Evolutionary conservation across 371 early-diverging fungal genomes (phyloP), one percentile per base, ranked within the genome.

Genomic region (Lichtheimia ornata): DNA sequence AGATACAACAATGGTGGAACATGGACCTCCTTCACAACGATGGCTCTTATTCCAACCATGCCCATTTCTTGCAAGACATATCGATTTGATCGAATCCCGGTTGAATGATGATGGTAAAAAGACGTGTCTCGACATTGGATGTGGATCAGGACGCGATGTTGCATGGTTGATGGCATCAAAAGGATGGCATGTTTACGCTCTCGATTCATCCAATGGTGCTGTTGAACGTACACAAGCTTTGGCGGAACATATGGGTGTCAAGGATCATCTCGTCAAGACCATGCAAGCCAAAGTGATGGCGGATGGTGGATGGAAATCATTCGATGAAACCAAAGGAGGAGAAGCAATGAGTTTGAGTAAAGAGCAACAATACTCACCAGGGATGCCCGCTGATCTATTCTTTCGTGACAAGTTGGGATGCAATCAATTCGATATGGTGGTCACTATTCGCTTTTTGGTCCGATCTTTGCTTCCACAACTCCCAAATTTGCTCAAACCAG

Each of bases 111-210:
- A 9, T 35, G 13, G 13, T n/a, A 58, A 49, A 43, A 2, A 17
- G 42, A 43, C 17, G 22, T 77, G 76, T 49, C 61, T 78, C 4
- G 82, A 82, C 57, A 53, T 82, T 45, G 82, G 79, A 0, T 82
- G 79, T 56, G 82, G 82, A 35, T 72, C 76, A 13, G 82, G 82
- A 12, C 64, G 82, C 7, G 82, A 82, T 63, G 44, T 66, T 1
- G 68, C 67, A 0, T 82, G 76, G 76, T 40, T 82, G 4, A 53
- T 75, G 25, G 43, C 70, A 3, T 66, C 68, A 11, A n/a, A 11
- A 14, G 27, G 53, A 13, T 81, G 82, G 82, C 47, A 45, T n/a
- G 75, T 62, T 7, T 61, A 59, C 11, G 79, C 73, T 4, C 30
- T 77, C 12, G 82, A 82, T 60, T 62, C 71, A 3, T 61, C 70